Percentiles rank a stretch among this genome's conserved stretches.
These are phyloP conservation scores for Russula lepida DNA, from an alignment of 768 basidiomycete genomes.

Conservation along the genomic window DNA sequence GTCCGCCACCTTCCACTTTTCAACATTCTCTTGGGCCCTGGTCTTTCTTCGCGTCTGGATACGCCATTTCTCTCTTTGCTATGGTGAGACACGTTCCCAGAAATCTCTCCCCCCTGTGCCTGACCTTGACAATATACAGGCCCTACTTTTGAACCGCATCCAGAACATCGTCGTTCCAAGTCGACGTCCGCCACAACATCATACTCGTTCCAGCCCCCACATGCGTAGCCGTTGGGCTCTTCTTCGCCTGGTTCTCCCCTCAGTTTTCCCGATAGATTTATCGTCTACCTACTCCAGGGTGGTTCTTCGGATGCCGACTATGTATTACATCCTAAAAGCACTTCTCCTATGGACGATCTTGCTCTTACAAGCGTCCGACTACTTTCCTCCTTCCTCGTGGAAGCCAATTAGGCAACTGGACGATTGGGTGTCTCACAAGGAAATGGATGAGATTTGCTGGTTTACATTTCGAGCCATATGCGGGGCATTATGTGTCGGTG, in stretches of 20 bases:
- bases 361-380: constrained; percentile 46
- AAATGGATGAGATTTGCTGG: constrained; percentile 66
- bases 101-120: neutral
- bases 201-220: constrained; percentile 20
- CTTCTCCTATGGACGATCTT: constrained; percentile 51
- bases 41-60: constrained; percentile 67
- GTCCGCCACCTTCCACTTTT: constrained; percentile 14
- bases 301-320: constrained; percentile 51
- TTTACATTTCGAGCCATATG: constrained; percentile 62
- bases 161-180: constrained; percentile 72
- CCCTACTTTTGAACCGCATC: constrained; percentile 62
- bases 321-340: constrained; percentile 51
- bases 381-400: constrained; percentile 31
- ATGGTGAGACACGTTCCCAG: constrained; percentile 38
- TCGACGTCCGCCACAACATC: constrained; percentile 30
- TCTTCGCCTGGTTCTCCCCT: constrained; percentile 27
- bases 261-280: constrained; percentile 57
- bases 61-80: constrained; percentile 55
- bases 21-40: constrained; percentile 48
- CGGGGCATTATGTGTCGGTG: constrained; percentile 53
- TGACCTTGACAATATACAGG: constrained; percentile 32
- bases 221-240: constrained; percentile 20
- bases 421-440: constrained; percentile 38
- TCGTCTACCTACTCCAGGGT: constrained; percentile 51
- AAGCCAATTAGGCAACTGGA: constrained; percentile 32